Base-by-base conservation (phyloP, 1,284 basidiomycete genomes). In the Tilletia horrida region DNA sequence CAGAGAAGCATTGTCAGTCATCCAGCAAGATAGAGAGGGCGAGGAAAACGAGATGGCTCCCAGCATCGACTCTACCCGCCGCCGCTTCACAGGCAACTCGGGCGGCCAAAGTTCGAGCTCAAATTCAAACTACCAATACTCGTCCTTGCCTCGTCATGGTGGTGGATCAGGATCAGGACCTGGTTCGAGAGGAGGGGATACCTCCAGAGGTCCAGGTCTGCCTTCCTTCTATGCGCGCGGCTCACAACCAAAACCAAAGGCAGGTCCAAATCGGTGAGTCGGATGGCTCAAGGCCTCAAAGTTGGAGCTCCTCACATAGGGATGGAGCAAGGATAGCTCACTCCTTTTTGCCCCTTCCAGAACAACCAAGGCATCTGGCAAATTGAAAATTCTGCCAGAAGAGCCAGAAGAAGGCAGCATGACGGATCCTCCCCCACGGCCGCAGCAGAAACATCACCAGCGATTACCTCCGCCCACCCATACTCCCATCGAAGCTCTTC, bases 351-450 rank as follows among this genome's bases (percentile, higher is more conserved):
- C 57, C 45, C 21, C 21, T n/a, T 16, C 14, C 72, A 83, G 83
- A 73, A 84, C 92, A n/a, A 93, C 93, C 0, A 96, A 96, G 81
- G 87, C 88, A 25, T 88, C 89, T 4, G 86, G 88, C 68, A 95
- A 95, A 81, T 88, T 96, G 77, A 95, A 96, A 82, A 92, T 96
- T 48, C 86, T 97, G 21, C 93, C 93, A 52, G 92, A 94, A 74
- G 91, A 95, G 78, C 91, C 91, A 11, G 90, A 93, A 66, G 82
- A 84, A 62, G 77, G 82, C 65, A 66, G 67, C 14, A 62, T 16
- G 70, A 62, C 14, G 69, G 68, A 7, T 70, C 71, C 16, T 14
- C 63, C 65, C 68, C 52, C n/a, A 66, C 68, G 25, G 67, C 70
- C n/a, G 68, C 70, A 50, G 40, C 31, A n/a, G 8, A 64, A 25